phyloP scores from a whole-genome alignment of 371 early-diverging fungal genomes.

The Lichtheimia corymbifera region DNA sequence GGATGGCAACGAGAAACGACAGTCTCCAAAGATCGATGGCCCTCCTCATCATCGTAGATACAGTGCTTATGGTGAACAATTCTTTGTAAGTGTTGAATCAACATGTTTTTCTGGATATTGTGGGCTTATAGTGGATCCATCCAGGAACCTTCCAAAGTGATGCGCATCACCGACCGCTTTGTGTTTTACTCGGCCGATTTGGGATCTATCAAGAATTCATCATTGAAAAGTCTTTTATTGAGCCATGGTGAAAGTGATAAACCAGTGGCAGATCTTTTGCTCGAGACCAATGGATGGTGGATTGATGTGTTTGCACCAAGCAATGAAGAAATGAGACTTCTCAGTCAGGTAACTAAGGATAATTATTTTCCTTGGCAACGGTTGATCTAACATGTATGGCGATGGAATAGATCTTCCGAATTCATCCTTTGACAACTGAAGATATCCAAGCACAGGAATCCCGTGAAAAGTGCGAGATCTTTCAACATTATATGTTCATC shows the following conservation, averaged over 20 bases:
- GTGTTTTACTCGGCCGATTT: constrained; percentile 58
- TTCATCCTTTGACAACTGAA: constrained; percentile 90
- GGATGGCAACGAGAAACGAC: constrained; percentile 14
- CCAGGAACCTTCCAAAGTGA: constrained; percentile 34
- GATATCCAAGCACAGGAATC: constrained; percentile 91
- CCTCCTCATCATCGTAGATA: constrained; percentile 11
- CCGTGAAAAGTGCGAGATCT: constrained; percentile 93
- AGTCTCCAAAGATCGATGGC: neutral
- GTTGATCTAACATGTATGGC: neutral
- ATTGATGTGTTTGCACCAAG: constrained; percentile 84
- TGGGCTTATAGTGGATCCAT: neutral
- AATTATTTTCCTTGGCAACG: neutral
- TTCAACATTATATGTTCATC: constrained; percentile 90
- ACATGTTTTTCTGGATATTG: neutral
- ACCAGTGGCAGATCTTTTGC: constrained; percentile 32
- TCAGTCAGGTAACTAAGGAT: constrained; percentile 56
- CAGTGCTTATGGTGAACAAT: constrained; percentile 32
- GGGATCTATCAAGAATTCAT: constrained; percentile 51
- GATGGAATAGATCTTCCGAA: constrained; percentile 49
- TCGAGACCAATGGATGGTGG: constrained; percentile 77
- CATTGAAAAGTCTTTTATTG: constrained; percentile 46
- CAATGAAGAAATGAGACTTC: constrained; percentile 72
- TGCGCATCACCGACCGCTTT: constrained; percentile 42
- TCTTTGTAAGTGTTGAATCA: constrained; percentile 17
- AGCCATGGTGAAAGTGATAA: constrained; percentile 16